Evolutionary conservation across 192 early-diverging fungal genomes (phyloP), one percentile per base, ranked within the genome.

Genomic region (Obelidium mucronatum): DNA sequence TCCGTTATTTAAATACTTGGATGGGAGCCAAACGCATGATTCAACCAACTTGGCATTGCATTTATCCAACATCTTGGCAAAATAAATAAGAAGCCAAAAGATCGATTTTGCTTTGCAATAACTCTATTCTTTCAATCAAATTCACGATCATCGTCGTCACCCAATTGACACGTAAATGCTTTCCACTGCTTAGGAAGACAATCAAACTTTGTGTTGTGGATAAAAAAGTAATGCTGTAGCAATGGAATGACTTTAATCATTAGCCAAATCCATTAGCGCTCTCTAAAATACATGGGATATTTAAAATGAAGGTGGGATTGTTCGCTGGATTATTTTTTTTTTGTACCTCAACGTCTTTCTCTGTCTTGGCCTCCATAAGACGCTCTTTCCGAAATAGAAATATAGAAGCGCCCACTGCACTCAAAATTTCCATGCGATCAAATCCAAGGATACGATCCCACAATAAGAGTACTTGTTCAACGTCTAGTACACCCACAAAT

Each of bases 371-470:
- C 17, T 39, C 55, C 61, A 79, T 35, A 22, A 88, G 58, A 36
- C 61, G 22, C 36, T 85, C 82, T 44, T 75, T 72, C 64, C 83
- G 48, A 56, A 79, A 84, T 42, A 44, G 19, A 80, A 89, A 86
- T 42, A 87, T 4, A 19, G 82, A 75, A 2, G 75, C 86, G 1
- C 81, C 81, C 3, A 76, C 78, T 33, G 74, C 80, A 26, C 81
- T 68, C 3, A 87, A 39, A 35, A 85, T 56, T 30, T 82, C 76
- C 28, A 77, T 48, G 53, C 53, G 36, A 22, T 84, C 85, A 81
- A 74, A 89, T 1, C 78, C 88, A 36, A 89, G 35, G 34, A 89
- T 79, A 35, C 88, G 80, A 61, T 89, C 88, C 88, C 88, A 89
- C 30, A 89, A 48, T 30, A 83, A 54, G n/a, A 89, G 59, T 1